These are phyloP conservation scores for Lactifluus subvellereus DNA, from an alignment of 768 basidiomycete species.

Conservation along the genomic window DNA sequence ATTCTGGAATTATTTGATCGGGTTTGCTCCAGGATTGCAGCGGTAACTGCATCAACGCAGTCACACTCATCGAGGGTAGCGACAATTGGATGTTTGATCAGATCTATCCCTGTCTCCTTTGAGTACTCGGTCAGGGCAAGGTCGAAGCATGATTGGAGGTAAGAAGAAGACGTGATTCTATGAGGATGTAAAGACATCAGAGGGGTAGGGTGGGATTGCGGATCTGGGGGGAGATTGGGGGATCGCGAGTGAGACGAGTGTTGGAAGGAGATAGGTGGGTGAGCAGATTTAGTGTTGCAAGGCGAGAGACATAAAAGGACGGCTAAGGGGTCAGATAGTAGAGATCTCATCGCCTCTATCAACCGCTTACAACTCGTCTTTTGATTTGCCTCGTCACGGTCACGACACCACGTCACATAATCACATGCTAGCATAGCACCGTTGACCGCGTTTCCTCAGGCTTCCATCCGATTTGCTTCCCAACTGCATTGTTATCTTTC, in stretches of 20 bases:
- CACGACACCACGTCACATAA: neutral
- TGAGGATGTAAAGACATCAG: neutral
- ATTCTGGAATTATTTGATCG: neutral
- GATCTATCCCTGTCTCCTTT: neutral
- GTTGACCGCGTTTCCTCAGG: no score
- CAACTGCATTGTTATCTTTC: no score
- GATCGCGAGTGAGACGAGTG: neutral
- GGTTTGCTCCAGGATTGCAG: neutral
- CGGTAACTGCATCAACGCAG: neutral
- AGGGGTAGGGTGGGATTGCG: no score
- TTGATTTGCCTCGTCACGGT: no score
- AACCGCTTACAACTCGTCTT: no score
- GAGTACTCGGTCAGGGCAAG: conserved; percentile 1
- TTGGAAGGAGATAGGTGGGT: neutral
- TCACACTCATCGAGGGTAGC: neutral
- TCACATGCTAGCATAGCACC: neutral
- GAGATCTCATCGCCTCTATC: neutral
- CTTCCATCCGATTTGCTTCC: no score
- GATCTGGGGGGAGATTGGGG: neutral
- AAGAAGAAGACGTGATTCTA: neutral
- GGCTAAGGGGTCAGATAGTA: neutral
- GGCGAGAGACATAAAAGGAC: neutral
- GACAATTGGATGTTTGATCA: neutral
- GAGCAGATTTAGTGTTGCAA: neutral
- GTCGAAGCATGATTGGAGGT: conserved; percentile 3